Evolutionary conservation across 2,329 filamentous ascomycete genomes (phyloP).

Genomic region (Clarireedia homoeocarpa): DNA sequence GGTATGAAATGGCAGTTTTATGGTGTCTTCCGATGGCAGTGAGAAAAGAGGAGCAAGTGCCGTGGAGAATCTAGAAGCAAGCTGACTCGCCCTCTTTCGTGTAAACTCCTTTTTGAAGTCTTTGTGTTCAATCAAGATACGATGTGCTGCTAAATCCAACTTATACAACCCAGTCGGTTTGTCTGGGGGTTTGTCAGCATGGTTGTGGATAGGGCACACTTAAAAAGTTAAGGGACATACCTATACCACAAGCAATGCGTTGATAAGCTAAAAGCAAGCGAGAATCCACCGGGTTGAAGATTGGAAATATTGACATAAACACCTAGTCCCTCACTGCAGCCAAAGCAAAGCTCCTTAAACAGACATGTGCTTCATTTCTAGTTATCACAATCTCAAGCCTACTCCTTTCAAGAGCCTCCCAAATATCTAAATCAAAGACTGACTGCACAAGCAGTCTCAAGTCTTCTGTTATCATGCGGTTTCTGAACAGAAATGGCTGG

Average conservation of each 20-base stretch:
- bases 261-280: constrained; percentile 10
- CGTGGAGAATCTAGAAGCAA: constrained; percentile 1
- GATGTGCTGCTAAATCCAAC: constrained; percentile 14
- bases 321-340: constrained; percentile 13
- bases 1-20: constrained; percentile 2
- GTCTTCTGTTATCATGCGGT: not conserved
- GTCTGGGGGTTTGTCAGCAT: constrained; percentile 1
- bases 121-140: not conserved
- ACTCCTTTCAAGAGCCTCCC: not conserved
- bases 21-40: not conserved
- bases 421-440: not conserved
- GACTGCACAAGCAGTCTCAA: not conserved
- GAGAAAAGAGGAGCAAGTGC: constrained; percentile 11
- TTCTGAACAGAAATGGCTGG: not conserved
- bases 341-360: constrained; percentile 3
- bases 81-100: constrained; percentile 3
- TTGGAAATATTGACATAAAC: constrained; percentile 11
- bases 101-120: constrained; percentile 4
- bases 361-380: not conserved
- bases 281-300: not conserved
- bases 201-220: not conserved
- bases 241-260: constrained; percentile 1
- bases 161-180: constrained; percentile 4
- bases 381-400: not conserved
- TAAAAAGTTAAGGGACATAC: not conserved